These are phyloP conservation scores for Pseudofabraea citricarpa DNA, from an alignment of 2,329 filamentous ascomycete genomes.

Conservation along the genomic window DNA sequence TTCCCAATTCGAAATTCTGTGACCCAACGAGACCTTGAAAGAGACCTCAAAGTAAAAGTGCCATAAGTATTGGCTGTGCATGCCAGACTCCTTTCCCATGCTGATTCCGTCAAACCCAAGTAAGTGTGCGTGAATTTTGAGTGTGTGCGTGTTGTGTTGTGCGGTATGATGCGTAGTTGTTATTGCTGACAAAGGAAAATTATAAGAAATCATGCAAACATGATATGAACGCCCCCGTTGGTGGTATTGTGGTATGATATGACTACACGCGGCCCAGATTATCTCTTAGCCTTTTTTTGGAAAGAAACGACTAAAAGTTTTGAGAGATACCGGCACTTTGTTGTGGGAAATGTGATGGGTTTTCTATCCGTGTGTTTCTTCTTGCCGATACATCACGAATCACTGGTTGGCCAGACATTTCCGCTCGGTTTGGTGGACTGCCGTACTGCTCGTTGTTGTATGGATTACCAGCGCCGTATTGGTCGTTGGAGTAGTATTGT, in stretches of 20 bases:
- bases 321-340: conserved; percentile 94
- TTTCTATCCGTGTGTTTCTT: conserved; percentile 93
- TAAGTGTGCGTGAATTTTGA: too few relatives aligned
- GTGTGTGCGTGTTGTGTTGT: too few relatives aligned
- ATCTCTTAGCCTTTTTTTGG: background rate
- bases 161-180: too few relatives aligned
- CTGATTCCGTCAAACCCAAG: too few relatives aligned
- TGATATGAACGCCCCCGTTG: conserved; percentile 1
- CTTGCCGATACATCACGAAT: conserved; percentile 91
- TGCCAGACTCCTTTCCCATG: too few relatives aligned
- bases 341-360: conserved; percentile 80
- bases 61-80: too few relatives aligned
- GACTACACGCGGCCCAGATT: conserved; percentile 1
- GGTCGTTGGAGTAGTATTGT: conserved; percentile 48
- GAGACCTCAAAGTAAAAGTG: too few relatives aligned
- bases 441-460: conserved; percentile 42
- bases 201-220: background rate
- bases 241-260: conserved; percentile 3
- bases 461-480: conserved; percentile 53
- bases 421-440: conserved; percentile 32
- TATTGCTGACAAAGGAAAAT: background rate
- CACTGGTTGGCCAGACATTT: conserved; percentile 61
- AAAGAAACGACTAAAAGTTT: conserved; percentile 68
- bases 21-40: too few relatives aligned
- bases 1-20: too few relatives aligned